phyloP scores from a whole-genome alignment of 768 basidiomycete genomes.

The Macrocybe gigantea region DNA sequence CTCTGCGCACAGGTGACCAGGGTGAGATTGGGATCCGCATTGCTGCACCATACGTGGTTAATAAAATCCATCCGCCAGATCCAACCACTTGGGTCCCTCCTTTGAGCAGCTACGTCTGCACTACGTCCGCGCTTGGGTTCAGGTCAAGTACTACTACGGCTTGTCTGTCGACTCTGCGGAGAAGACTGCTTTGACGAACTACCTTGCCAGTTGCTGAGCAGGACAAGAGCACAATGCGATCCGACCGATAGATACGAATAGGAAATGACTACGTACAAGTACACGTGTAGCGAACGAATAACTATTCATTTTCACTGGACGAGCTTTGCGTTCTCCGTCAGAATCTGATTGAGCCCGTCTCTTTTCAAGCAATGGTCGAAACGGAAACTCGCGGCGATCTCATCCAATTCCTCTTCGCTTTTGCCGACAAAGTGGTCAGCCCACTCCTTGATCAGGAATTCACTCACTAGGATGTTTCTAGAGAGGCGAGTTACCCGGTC shows the following conservation, averaged over 20 bases:
- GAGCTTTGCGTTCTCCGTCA: slow-evolving; percentile 37
- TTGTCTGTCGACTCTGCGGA: slow-evolving; percentile 46
- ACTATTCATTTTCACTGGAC: slow-evolving; percentile 7
- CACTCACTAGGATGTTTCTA: slow-evolving; percentile 63
- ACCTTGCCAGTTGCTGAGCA: slow-evolving; percentile 31
- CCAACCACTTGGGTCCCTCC: slow-evolving; percentile 48
- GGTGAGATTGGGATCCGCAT: too few species aligned
- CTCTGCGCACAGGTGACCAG: too few species aligned
- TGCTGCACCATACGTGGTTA: neutral
- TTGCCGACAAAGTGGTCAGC: slow-evolving; percentile 62
- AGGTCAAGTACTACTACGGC: slow-evolving; percentile 43
- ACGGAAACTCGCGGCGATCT: slow-evolving; percentile 69
- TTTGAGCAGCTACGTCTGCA: slow-evolving; percentile 41
- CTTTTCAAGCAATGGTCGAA: slow-evolving; percentile 66
- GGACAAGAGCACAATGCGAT: neutral
- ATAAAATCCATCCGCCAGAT: slow-evolving; percentile 23
- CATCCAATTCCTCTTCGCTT: slow-evolving; percentile 57
- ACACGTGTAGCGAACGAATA: neutral
- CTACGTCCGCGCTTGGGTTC: slow-evolving; percentile 50
- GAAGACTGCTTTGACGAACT: slow-evolving; percentile 39
- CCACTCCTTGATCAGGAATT: slow-evolving; percentile 71
- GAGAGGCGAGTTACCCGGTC: slow-evolving; percentile 52
- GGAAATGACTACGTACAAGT: neutral
- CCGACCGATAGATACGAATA: too few species aligned
- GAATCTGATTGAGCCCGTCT: slow-evolving; percentile 55